Base-by-base conservation (phyloP, 2,329 filamentous ascomycete species). In the Pseudogymnoascus sp. region DNA sequence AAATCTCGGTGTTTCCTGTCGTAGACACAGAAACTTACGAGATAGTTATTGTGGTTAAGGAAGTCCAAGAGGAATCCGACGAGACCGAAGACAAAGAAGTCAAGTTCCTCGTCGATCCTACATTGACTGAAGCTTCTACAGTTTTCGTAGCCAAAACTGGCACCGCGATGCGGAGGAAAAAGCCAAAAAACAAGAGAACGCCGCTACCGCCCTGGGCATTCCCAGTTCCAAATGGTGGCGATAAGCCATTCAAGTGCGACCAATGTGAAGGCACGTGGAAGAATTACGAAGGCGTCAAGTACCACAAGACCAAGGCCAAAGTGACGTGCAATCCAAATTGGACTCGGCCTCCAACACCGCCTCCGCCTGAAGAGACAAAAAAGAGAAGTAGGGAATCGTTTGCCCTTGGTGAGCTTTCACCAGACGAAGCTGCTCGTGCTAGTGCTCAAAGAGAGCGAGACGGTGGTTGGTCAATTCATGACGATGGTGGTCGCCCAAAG, bases 261-360 rank as follows among this genome's bases (percentile, higher is more conserved):
- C 69, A 63, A 12, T 75, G 73, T 61, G 66, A 63, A 4, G 62
- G 65, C 1, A 60, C 67, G 50, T 75, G 70, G 61, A 74, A 72
- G 60, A 73, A 73, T 59, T 63, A 69, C 7, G 68, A 69, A n/a
- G 73, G 73, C 16, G 63, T 75, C 3, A 67, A 72, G 56, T 75
- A 75, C 62, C 73, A 75, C 65, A 33, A 69, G 1, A 68, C 62
- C 2, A 71, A 71, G 60, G 69, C 72, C 6, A 65, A 70, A 24
- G 70, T 68, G 4, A 59, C 67, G 3, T 75, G 73, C 63, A 75
- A 75, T 64, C 73, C 72, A 2, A 67, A 70, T 41, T 70, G 61
- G 31, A 65, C 68, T 22, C 66, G 19, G 33, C 33, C 59, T 38
- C 59, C 65, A 8, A 31, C 61, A 22, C 56, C 63, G 24, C 50